Evolutionary conservation across 345 rosid genomes (phyloP).

Genomic region (Eucalyptus rudis): DNA sequence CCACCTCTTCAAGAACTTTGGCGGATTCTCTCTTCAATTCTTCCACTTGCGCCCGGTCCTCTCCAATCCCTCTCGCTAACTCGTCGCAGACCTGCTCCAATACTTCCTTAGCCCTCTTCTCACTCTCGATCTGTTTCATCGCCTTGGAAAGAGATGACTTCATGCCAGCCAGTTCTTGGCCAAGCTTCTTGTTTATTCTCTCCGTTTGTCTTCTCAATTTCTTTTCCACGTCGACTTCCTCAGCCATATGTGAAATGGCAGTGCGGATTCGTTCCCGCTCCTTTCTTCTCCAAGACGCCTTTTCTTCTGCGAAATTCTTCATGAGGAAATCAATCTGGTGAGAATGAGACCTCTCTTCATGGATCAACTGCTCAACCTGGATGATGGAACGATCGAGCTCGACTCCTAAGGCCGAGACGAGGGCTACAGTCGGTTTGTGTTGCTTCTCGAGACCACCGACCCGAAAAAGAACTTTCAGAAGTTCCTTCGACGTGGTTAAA

Average conservation of each 20-base stretch:
- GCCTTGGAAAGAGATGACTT: constrained; percentile 30
- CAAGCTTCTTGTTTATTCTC: constrained; percentile 80
- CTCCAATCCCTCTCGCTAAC: constrained; percentile 64
- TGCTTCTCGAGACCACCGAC: constrained; percentile 46
- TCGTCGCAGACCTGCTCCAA: constrained; percentile 87
- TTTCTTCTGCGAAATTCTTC: constrained; percentile 46
- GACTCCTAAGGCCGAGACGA: constrained; percentile 44
- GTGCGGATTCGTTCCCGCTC: constrained; percentile 37
- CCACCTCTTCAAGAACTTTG: constrained; percentile 66
- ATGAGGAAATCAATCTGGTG: constrained; percentile 36
- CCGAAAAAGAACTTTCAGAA: constrained; percentile 54
- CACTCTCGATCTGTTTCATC: constrained; percentile 46
- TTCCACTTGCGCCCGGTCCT: constrained; percentile 50
- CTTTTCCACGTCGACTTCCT: constrained; percentile 66
- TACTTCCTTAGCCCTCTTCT: constrained; percentile 79
- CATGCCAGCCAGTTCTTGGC: constrained; percentile 50
- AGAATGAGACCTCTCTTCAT: constrained; percentile 18
- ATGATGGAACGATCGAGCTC: constrained; percentile 55
- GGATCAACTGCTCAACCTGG: constrained; percentile 42
- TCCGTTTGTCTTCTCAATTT: constrained; percentile 58
- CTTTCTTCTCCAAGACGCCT: constrained; percentile 41
- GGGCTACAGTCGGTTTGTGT: constrained; percentile 31
- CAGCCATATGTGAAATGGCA: constrained; percentile 33
- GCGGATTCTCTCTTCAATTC: constrained; percentile 46
- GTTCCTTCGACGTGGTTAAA: constrained; percentile 63